Conservation (phyloP, 75 land plant species). For the Selaginella moellendorffii region DNA sequence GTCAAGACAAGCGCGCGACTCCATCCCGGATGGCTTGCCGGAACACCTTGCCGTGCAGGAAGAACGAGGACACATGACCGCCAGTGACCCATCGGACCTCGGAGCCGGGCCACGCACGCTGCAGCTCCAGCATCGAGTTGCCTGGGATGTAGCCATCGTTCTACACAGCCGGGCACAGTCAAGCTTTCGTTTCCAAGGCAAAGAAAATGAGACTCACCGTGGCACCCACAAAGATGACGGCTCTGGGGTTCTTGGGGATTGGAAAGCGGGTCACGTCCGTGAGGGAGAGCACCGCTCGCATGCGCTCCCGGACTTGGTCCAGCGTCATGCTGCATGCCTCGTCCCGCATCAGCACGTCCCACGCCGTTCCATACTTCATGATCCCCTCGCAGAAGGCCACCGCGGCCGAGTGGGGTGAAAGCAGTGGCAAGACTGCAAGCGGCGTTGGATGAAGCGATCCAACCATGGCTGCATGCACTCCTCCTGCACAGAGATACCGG, state of each 20-base stretch:
- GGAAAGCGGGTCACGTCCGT: conserved; percentile 96
- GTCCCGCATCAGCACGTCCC: conserved; percentile 85
- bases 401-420: conserved; percentile 94
- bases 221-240: conserved; percentile 89
- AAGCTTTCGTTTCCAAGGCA: too few relatives aligned
- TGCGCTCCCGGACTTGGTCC: conserved; percentile 79
- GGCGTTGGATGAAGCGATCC: conserved; percentile 88
- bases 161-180: conserved; percentile 21
- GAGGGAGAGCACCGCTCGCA: conserved; percentile 72
- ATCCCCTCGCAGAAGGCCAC: conserved; percentile 97
- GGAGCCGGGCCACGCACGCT: conserved; percentile 93
- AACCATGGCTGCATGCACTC: conserved; percentile 99
- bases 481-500: conserved; percentile 37
- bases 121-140: conserved; percentile 71
- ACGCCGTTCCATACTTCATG: conserved; percentile 74
- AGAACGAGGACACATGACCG: conserved; percentile 83
- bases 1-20: too few relatives aligned
- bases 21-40: conserved; percentile 74
- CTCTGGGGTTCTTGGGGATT: conserved; percentile 57
- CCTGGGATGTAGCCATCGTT: conserved; percentile 97
- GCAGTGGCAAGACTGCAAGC: conserved; percentile 75
- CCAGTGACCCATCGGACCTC: conserved; percentile 98
- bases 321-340: conserved; percentile 45
- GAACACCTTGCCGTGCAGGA: conserved; percentile 76
- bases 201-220: conserved; percentile 46